These are phyloP conservation scores for Backusella psychrophila DNA, from an alignment of 192 early-diverging fungal species.

Conservation along the genomic window DNA sequence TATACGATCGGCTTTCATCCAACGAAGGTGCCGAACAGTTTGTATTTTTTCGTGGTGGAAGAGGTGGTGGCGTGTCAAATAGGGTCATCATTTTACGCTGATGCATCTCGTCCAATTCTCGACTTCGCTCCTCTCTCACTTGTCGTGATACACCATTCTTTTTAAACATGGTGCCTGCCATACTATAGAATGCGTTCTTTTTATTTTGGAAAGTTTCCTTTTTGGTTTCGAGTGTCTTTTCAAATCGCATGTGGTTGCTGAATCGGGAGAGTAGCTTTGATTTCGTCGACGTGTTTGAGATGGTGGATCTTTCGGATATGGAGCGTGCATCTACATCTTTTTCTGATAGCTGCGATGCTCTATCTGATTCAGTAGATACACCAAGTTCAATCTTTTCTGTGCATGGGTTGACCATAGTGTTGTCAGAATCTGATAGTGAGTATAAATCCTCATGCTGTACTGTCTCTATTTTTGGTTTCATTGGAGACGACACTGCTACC, in stretches of 20 bases:
- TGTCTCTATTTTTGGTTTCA: background rate
- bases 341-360: background rate
- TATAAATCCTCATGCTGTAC: background rate
- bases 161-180: slow-evolving; percentile 11
- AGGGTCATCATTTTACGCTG: slow-evolving; percentile 7
- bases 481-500: background rate
- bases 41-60: background rate
- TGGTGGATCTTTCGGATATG: background rate
- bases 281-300: background rate
- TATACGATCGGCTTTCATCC: background rate
- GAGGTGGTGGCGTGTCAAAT: background rate
- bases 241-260: background rate
- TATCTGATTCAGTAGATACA: background rate
- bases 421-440: background rate
- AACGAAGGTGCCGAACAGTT: background rate
- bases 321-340: background rate
- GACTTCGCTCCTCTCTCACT: background rate
- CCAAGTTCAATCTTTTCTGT: background rate
- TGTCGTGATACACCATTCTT: background rate
- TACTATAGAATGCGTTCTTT: background rate
- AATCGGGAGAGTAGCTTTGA: background rate
- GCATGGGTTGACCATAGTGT: background rate
- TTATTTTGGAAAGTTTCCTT: background rate
- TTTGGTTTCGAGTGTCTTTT: background rate
- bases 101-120: slow-evolving; percentile 5